Evolutionary conservation across 192 early-diverging fungal species (phyloP), one percentile per base, ranked within the genome.

Genomic region (Coemansia sp.): DNA sequence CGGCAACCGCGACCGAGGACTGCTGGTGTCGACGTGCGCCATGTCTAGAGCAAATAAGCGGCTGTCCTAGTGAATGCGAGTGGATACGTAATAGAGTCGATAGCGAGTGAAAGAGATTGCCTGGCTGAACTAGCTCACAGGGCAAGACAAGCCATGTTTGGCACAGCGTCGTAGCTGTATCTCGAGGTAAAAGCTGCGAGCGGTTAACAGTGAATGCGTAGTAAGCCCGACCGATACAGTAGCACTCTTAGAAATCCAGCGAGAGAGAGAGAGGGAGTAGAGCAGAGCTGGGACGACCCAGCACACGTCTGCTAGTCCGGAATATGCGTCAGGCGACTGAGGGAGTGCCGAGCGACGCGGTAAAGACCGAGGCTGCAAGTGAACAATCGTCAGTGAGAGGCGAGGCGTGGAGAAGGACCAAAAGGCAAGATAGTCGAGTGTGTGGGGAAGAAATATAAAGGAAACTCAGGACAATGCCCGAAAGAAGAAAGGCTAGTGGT

Each of bases 1-100:
- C 34, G 69, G 68, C 28, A 79, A 57, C 13, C 65, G 61, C 33
- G 72, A 63, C 58, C 55, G 77, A 36, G 63, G 45, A 16, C 59
- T 41, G n/a, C 41, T 69, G 11, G 76, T 66, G 39, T 79, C 76
- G 45, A 79, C 60, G 21, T 69, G 64, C 14, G 76, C 67, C 76
- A 79, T 79, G 3, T 37, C 39, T 33, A 39, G 25, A 28, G 25
- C 48, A 13, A 12, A 63, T 18, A 48, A 16, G 43, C 21, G 43
- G 43, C 25, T 43, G 31, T 10, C 12, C 26, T 47, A n/a, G 42
- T 6, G 39, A 18, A 26, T 10, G 50, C 38, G 14, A 43, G 36
- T 14, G 20, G 39, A 63, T 31, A 64, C 23, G 43, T 52, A 35
- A 50, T n/a, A 64, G n/a, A 48, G 33, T 64, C 16, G 42, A 20